A percentile compares a stretch with the other conserved stretches of the same genome.
phyloP scores from a whole-genome alignment of 306 rosid species.

The Acacia crassicarpa region DNA sequence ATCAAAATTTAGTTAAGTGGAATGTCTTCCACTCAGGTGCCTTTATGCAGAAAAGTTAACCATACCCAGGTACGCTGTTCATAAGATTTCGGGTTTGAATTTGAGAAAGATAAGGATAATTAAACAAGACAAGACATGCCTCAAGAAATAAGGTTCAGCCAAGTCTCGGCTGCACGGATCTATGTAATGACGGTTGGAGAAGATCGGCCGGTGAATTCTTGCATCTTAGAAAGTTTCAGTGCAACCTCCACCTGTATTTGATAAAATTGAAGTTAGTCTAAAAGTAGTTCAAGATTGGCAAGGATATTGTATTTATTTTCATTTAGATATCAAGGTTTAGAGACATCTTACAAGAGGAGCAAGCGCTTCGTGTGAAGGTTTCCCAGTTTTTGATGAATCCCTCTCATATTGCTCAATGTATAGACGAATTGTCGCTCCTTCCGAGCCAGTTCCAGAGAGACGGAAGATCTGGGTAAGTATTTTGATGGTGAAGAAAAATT shows the following conservation, averaged over 20 bases:
- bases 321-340: not conserved
- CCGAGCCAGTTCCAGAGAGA: slow-evolving; percentile 97
- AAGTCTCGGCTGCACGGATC: not conserved
- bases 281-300: not conserved
- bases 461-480: slow-evolving; percentile 73
- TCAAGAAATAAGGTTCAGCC: slow-evolving; percentile 8
- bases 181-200: slow-evolving; percentile 93
- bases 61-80: slow-evolving; percentile 28
- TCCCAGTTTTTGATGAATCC: slow-evolving; percentile 77
- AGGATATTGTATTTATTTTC: not conserved
- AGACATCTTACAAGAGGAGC: slow-evolving; percentile 80
- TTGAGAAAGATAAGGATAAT: not conserved
- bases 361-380: slow-evolving; percentile 88
- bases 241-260: slow-evolving; percentile 86
- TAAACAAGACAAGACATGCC: slow-evolving; percentile 30
- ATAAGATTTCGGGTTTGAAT: slow-evolving; percentile 20
- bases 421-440: slow-evolving; percentile 95
- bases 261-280: slow-evolving; percentile 1
- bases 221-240: slow-evolving; percentile 92
- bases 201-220: slow-evolving; percentile 87
- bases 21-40: not conserved
- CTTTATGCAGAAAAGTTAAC: slow-evolving; percentile 33
- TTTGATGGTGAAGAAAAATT: slow-evolving; percentile 8
- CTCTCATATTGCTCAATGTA: slow-evolving; percentile 98
- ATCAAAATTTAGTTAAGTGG: slow-evolving; percentile 40